A percentile compares a stretch with the other conserved stretches of the same genome.
Conservation (phyloP, 169 alveolate genomes). For the Blepharisma undulans region DNA sequence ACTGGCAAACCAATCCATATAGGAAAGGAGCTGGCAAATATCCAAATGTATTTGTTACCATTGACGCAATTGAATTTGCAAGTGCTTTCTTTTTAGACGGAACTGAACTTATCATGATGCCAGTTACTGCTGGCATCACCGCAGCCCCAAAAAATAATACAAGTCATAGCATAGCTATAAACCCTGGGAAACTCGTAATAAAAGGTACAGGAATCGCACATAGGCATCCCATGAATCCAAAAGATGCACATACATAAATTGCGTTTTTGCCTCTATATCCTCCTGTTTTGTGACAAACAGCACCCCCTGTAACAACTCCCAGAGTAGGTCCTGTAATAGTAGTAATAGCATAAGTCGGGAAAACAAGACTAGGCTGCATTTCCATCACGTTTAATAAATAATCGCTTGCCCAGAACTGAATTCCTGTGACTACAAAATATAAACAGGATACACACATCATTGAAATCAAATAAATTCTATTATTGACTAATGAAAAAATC, state of each 20-base stretch:
- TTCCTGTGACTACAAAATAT: conserved; percentile 79
- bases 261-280: conserved; percentile 71
- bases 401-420: conserved; percentile 81
- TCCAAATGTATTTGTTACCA: conserved; percentile 68
- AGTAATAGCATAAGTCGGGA: conserved; percentile 50
- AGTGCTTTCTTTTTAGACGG: conserved; percentile 46
- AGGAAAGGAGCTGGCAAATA: conserved; percentile 74
- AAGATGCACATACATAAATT: conserved; percentile 48
- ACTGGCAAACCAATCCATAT: conserved; percentile 65
- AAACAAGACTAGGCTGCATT: conserved; percentile 43
- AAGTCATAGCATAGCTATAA: conserved; percentile 64
- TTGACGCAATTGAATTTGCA: conserved; percentile 66
- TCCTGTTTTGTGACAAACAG: conserved; percentile 59
- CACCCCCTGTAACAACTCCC: conserved; percentile 75
- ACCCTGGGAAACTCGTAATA: conserved; percentile 31
- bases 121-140: conserved; percentile 75
- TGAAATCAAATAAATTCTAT: conserved; percentile 63
- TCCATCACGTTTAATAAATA: conserved; percentile 55
- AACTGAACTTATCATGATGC: conserved; percentile 67
- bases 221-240: conserved; percentile 52
- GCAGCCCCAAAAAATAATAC: conserved; percentile 77
- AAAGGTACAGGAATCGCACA: conserved; percentile 67
- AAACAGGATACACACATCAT: conserved; percentile 64
- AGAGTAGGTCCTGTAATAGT: conserved; percentile 69
- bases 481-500: conserved; percentile 5